These are phyloP conservation scores for Candida pini DNA, from an alignment of 805 yeast species.

Conservation along the genomic window DNA sequence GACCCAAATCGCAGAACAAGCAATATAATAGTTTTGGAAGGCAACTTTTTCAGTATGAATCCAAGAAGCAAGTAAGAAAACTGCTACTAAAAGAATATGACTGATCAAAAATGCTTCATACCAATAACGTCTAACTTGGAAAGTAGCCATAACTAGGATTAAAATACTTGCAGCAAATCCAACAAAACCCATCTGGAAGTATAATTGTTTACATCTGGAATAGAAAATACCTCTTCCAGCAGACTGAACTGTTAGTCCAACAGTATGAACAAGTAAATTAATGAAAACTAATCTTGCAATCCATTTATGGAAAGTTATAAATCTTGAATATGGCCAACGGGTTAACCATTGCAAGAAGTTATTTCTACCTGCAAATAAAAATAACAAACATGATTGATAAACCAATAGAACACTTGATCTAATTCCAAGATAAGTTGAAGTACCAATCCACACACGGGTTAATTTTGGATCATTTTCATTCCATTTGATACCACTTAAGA, in stretches of 20 bases:
- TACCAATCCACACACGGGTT: slow-evolving; percentile 13
- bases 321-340: slow-evolving; percentile 51
- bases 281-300: slow-evolving; percentile 39
- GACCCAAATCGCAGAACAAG: slow-evolving; percentile 44
- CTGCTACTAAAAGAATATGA: slow-evolving; percentile 53
- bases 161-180: slow-evolving; percentile 37
- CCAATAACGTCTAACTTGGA: slow-evolving; percentile 42
- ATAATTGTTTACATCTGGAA: slow-evolving; percentile 18
- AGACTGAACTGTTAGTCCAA: slow-evolving; percentile 25
- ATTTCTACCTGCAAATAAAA: slow-evolving; percentile 59
- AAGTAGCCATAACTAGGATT: slow-evolving; percentile 41
- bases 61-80: slow-evolving; percentile 52
- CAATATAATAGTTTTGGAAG: slow-evolving; percentile 29
- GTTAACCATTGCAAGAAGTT: slow-evolving; percentile 56
- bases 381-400: slow-evolving; percentile 44
- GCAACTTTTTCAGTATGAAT: slow-evolving; percentile 42
- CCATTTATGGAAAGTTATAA: slow-evolving; percentile 55
- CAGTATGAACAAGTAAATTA: slow-evolving; percentile 41
- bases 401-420: slow-evolving; percentile 47
- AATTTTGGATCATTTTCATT: slow-evolving; percentile 19
- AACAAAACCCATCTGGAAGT: slow-evolving; percentile 28
- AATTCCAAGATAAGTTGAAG: slow-evolving; percentile 38
- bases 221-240: no score
- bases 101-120: slow-evolving; percentile 57
- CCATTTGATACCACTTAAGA: slow-evolving; percentile 20